Percentiles rank a stretch among this genome's conserved stretches.
Conservation (phyloP, 495 filamentous ascomycete genomes). For the Lepraria neglecta region DNA sequence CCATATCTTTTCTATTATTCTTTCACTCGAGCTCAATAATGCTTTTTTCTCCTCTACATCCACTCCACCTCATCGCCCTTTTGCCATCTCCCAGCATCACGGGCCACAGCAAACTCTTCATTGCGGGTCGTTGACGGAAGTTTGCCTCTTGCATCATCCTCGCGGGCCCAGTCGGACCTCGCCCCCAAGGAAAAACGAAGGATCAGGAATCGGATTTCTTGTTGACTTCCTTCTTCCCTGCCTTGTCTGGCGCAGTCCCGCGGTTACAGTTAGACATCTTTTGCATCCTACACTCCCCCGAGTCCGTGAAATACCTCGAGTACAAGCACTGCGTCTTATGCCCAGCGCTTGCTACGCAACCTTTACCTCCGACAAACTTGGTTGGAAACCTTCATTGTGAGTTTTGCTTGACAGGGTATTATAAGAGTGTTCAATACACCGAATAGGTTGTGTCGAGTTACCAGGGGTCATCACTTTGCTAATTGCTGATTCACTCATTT, state of each 20-base stretch:
- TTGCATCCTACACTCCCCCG: background rate
- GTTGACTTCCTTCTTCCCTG: background rate
- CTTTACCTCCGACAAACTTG: background rate
- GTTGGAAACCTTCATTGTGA: slow-evolving; percentile 2
- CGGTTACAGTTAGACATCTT: background rate
- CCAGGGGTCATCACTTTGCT: too few relatives aligned
- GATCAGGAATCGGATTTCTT: background rate
- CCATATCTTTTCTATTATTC: slow-evolving; percentile 3
- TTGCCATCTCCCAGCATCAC: background rate
- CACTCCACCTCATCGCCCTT: background rate
- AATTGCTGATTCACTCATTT: too few relatives aligned
- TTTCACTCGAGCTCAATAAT: background rate
- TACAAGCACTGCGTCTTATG: background rate
- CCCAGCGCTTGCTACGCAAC: background rate
- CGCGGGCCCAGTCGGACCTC: slow-evolving; percentile 13
- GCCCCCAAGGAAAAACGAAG: slow-evolving; percentile 6
- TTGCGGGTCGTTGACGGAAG: background rate
- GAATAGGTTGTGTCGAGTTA: background rate
- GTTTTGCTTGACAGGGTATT: background rate
- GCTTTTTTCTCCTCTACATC: background rate
- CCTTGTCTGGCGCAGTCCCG: background rate
- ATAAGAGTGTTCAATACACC: background rate
- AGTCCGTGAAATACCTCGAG: background rate
- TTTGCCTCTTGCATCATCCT: background rate
- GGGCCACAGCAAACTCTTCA: background rate